Evolutionary conservation across 257 asterid genomes (phyloP).

Genomic region (Fraxinus excelsior): DNA sequence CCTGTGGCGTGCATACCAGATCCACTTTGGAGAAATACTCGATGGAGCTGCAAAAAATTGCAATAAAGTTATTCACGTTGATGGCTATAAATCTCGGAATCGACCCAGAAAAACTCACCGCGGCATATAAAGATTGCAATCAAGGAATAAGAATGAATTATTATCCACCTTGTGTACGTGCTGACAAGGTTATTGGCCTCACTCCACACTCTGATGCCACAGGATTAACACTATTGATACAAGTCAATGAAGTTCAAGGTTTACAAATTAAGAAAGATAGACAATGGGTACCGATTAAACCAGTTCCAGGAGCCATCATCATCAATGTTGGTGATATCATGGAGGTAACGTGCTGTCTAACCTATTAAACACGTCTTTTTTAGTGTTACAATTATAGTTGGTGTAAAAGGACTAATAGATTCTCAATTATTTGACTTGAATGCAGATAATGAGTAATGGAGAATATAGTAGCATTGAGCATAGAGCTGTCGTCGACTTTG

Average conservation of each 20-base stretch:
- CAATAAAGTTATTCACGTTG: slow-evolving; percentile 21
- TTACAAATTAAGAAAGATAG: slow-evolving; percentile 35
- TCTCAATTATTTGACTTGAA: not conserved
- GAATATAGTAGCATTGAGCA: slow-evolving; percentile 40
- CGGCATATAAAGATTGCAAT: slow-evolving; percentile 31
- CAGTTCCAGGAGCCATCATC: slow-evolving; percentile 34
- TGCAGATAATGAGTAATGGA: slow-evolving; percentile 41
- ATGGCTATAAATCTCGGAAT: slow-evolving; percentile 40
- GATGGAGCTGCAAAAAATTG: slow-evolving; percentile 24
- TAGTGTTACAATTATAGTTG: not conserved
- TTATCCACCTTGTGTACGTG: slow-evolving; percentile 39
- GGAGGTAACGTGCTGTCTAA: slow-evolving; percentile 26
- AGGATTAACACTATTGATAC: slow-evolving; percentile 32
- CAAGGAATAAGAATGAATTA: slow-evolving; percentile 50
- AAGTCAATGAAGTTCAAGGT: slow-evolving; percentile 35
- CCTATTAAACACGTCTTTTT: not conserved
- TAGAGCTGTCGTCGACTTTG: slow-evolving; percentile 29
- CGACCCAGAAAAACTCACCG: slow-evolving; percentile 24
- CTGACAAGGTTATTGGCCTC: slow-evolving; percentile 40
- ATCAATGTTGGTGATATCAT: slow-evolving; percentile 40
- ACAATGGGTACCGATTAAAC: slow-evolving; percentile 37
- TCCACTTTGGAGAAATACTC: slow-evolving; percentile 38
- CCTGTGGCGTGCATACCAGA: slow-evolving; percentile 4
- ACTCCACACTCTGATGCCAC: slow-evolving; percentile 44
- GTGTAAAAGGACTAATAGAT: not conserved